These are phyloP conservation scores for Corinectria fuckeliana DNA, from an alignment of 2,329 filamentous ascomycete species.

Conservation along the genomic window DNA sequence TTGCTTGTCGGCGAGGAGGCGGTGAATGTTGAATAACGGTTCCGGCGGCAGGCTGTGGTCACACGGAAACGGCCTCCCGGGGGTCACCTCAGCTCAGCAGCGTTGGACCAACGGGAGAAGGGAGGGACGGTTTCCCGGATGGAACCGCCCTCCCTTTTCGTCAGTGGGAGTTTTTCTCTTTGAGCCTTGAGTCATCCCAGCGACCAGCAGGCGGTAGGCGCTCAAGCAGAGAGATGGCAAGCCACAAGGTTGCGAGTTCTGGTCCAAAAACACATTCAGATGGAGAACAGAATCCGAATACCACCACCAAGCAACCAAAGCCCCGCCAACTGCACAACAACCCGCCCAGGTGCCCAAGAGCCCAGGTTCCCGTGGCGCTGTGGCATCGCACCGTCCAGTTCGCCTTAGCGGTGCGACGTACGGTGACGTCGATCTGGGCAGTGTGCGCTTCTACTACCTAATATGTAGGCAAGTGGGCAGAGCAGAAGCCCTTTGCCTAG, in stretches of 20 bases:
- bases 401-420: conserved; percentile 32
- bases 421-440: conserved; percentile 37
- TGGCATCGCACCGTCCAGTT: conserved; percentile 26
- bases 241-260: too few species aligned
- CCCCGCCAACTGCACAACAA: too few species aligned
- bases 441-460: not conserved
- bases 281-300: too few species aligned
- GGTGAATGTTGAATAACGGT: conserved; percentile 35
- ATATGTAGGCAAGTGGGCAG: not conserved
- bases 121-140: conserved; percentile 25
- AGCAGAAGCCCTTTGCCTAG: conserved; percentile 7
- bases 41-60: conserved; percentile 28
- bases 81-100: conserved; percentile 35
- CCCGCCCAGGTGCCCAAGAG: too few species aligned
- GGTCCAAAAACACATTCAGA: conserved; percentile 25
- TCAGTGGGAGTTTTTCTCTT: too few species aligned
- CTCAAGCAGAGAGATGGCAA: too few species aligned
- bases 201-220: not conserved
- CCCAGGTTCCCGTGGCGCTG: conserved; percentile 29
- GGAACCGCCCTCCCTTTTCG: conserved; percentile 24
- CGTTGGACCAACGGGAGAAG: conserved; percentile 33
- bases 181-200: too few species aligned
- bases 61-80: conserved; percentile 39
- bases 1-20: conserved; percentile 29
- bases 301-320: conserved; percentile 30